phyloP scores from a whole-genome alignment of 495 filamentous ascomycete species.

The Coniosporium apollinis region DNA sequence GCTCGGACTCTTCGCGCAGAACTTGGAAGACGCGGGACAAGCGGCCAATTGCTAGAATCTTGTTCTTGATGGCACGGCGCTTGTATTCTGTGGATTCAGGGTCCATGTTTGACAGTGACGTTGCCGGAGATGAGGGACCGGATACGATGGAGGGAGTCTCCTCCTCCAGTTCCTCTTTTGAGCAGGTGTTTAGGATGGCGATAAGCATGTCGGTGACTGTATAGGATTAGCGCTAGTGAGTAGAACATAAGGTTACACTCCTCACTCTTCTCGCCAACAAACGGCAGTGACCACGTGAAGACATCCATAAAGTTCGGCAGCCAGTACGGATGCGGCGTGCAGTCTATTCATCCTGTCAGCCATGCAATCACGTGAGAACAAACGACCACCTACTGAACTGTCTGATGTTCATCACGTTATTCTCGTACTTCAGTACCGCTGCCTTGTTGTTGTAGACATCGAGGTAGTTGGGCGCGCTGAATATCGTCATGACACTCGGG shows the following conservation, averaged over 20 bases:
- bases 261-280: conserved; percentile 84
- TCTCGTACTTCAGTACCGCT: conserved; percentile 95
- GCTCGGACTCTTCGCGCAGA: conserved; percentile 88
- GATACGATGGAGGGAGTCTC: conserved; percentile 42
- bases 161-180: conserved; percentile 90
- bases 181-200: conserved; percentile 93
- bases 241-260: too few relatives aligned
- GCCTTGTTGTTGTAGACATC: conserved; percentile 99
- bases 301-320: conserved; percentile 99
- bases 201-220: conserved; percentile 92
- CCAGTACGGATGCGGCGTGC: conserved; percentile 98
- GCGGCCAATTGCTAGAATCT: conserved; percentile 93
- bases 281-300: conserved; percentile 92
- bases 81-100: conserved; percentile 80
- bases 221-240: background rate
- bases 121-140: conserved; percentile 54
- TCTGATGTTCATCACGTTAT: conserved; percentile 99
- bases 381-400: conserved; percentile 52
- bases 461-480: conserved; percentile 95
- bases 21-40: conserved; percentile 98
- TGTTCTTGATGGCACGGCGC: conserved; percentile 94
- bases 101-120: conserved; percentile 36
- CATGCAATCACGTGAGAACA: background rate
- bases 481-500: conserved; percentile 99
- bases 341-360: conserved; percentile 31